These are phyloP conservation scores for Pythium chondricola DNA, from an alignment of 352 stramenopile genomes.

Conservation along the genomic window DNA sequence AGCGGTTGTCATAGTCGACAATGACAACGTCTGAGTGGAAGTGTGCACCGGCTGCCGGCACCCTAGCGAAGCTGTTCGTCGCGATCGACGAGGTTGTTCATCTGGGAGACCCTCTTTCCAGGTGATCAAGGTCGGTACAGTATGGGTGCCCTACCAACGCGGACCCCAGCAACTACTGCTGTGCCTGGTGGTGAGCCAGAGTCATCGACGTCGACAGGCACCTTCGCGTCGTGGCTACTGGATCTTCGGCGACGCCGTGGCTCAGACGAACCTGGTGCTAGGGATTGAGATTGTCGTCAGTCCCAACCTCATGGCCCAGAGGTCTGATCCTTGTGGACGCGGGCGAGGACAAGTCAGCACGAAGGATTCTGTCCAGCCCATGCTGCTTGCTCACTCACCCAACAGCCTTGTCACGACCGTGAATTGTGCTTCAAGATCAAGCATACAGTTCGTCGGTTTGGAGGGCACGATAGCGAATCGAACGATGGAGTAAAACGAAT, in stretches of 20 bases:
- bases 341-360: too few relatives aligned
- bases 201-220: slow-evolving; percentile 48
- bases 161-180: slow-evolving; percentile 8
- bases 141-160: slow-evolving; percentile 19
- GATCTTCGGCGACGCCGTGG: slow-evolving; percentile 85
- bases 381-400: too few relatives aligned
- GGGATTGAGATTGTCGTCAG: slow-evolving; percentile 97
- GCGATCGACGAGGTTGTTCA: slow-evolving; percentile 93
- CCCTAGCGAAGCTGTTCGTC: slow-evolving; percentile 87
- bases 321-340: too few relatives aligned
- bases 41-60: slow-evolving; percentile 80
- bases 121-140: slow-evolving; percentile 85
- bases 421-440: too few relatives aligned
- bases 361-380: too few relatives aligned
- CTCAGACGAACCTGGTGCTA: slow-evolving; percentile 93
- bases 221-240: slow-evolving; percentile 94
- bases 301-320: too few relatives aligned
- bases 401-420: too few relatives aligned
- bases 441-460: too few relatives aligned
- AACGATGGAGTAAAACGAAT: too few relatives aligned
- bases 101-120: slow-evolving; percentile 92
- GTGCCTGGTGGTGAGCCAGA: slow-evolving; percentile 18
- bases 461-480: too few relatives aligned
- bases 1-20: slow-evolving; percentile 97
- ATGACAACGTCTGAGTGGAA: slow-evolving; percentile 95